A percentile compares a stretch with the other conserved stretches of the same genome.
phyloP scores from a whole-genome alignment of 306 rosid species.

The Fragaria ananassa region DNA sequence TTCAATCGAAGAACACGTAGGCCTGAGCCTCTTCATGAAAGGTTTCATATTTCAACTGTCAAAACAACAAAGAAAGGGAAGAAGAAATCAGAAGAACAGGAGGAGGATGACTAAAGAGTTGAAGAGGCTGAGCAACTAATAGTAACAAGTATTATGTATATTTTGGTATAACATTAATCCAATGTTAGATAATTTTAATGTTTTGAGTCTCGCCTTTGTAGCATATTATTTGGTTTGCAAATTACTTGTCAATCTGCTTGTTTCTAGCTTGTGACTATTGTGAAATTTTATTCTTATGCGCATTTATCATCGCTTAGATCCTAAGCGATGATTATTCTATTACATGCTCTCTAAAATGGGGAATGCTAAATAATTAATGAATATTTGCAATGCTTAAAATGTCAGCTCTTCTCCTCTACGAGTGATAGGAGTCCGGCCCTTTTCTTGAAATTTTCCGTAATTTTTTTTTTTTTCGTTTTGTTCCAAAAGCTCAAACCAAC shows the following conservation, averaged over 20 bases:
- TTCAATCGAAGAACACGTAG: constrained; percentile 32
- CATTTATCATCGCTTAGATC: no score
- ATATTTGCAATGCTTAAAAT: no score
- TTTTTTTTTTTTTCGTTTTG: no score
- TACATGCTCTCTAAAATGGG: no score
- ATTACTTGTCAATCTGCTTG: no score
- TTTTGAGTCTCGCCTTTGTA: background rate
- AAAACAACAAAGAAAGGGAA: background rate
- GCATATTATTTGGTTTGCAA: background rate
- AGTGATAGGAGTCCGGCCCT: no score
- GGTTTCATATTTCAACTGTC: constrained; percentile 37
- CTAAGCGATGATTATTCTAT: background rate
- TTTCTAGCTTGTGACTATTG: no score
- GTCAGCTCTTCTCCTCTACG: no score
- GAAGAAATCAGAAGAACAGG: background rate
- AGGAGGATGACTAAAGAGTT: background rate
- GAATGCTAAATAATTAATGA: no score
- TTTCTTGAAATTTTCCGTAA: no score
- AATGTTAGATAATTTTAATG: background rate
- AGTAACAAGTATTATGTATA: background rate
- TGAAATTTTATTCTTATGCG: no score
- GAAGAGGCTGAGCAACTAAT: background rate
- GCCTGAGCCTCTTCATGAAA: constrained; percentile 24
- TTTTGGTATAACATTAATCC: background rate
- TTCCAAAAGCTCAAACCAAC: no score